Evolutionary conservation across 768 basidiomycete genomes (phyloP).

Genomic region (Obba rivulosa): DNA sequence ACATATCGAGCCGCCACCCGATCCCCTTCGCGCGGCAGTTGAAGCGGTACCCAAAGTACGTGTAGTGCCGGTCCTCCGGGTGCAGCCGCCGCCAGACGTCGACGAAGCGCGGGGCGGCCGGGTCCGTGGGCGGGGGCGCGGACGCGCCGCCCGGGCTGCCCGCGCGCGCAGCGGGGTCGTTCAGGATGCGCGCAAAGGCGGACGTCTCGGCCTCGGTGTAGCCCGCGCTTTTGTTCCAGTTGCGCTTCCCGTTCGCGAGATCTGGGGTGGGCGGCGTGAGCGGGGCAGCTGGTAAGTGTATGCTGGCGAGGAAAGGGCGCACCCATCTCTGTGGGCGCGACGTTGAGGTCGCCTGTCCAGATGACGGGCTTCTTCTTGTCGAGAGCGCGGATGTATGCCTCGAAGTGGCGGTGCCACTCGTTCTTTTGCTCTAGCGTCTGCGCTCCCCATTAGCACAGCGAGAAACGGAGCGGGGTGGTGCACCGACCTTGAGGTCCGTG

Average conservation of each 20-base stretch:
- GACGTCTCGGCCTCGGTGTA: slow-evolving; percentile 81
- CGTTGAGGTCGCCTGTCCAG: slow-evolving; percentile 86
- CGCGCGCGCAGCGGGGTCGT: slow-evolving; percentile 34
- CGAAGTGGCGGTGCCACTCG: slow-evolving; percentile 75
- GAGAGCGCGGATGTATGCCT: slow-evolving; percentile 61
- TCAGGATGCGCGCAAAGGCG: slow-evolving; percentile 64
- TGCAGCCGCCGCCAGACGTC: slow-evolving; percentile 78
- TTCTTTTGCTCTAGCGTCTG: slow-evolving; percentile 77
- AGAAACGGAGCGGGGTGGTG: background rate
- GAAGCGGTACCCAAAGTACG: slow-evolving; percentile 82
- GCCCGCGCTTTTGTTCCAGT: slow-evolving; percentile 87
- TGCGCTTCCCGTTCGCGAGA: slow-evolving; percentile 59
- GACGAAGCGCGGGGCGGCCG: slow-evolving; percentile 39
- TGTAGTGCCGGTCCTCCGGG: slow-evolving; percentile 67
- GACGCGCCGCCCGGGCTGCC: too few species aligned
- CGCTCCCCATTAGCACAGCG: background rate
- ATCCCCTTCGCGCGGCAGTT: slow-evolving; percentile 75
- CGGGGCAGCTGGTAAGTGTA: slow-evolving; percentile 1
- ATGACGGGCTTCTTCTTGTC: slow-evolving; percentile 81
- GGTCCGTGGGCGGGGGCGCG: slow-evolving; percentile 20
- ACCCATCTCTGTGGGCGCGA: slow-evolving; percentile 76
- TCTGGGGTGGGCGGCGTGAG: slow-evolving; percentile 36
- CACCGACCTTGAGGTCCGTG: slow-evolving; percentile 57
- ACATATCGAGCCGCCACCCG: slow-evolving; percentile 86
- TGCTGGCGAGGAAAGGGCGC: slow-evolving; percentile 1